Percentiles rank a stretch among this genome's conserved stretches.
Evolutionary conservation across 1,139 yeast species (phyloP).

Genomic region (Suhomyces taliae): DNA sequence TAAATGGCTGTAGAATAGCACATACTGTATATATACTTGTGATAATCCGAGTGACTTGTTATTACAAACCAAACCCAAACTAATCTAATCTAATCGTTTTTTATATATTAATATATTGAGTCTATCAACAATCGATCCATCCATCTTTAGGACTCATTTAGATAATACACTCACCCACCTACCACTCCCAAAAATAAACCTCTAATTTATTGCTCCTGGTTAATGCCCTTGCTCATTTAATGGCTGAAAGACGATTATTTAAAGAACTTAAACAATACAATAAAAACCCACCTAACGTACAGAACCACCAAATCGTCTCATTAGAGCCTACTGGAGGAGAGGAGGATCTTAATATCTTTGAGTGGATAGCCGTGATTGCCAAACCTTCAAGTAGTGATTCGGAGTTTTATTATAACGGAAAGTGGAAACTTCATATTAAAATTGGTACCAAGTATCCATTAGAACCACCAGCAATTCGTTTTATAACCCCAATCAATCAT

Average conservation of each 20-base stretch:
- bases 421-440: conserved; percentile 55
- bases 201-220: background rate
- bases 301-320: conserved; percentile 38
- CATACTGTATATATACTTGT: conserved; percentile 1
- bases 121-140: too few species aligned
- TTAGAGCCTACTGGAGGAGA: conserved; percentile 42
- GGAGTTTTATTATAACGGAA: conserved; percentile 47
- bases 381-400: conserved; percentile 53
- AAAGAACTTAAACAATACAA: conserved; percentile 24
- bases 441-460: conserved; percentile 64
- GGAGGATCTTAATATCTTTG: conserved; percentile 41
- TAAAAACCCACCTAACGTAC: conserved; percentile 17
- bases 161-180: background rate
- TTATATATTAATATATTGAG: too few species aligned
- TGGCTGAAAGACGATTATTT: conserved; percentile 27
- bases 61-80: background rate
- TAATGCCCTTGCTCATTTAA: conserved; percentile 3
- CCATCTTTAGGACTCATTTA: too few species aligned
- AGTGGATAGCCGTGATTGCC: conserved; percentile 60
- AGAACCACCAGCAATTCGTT: conserved; percentile 65
- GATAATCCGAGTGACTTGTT: background rate
- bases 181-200: background rate
- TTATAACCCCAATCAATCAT: conserved; percentile 68
- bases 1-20: background rate
- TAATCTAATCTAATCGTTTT: background rate